These are phyloP conservation scores for Quillaja saponaria DNA, from an alignment of 306 rosid genomes.

Conservation along the genomic window DNA sequence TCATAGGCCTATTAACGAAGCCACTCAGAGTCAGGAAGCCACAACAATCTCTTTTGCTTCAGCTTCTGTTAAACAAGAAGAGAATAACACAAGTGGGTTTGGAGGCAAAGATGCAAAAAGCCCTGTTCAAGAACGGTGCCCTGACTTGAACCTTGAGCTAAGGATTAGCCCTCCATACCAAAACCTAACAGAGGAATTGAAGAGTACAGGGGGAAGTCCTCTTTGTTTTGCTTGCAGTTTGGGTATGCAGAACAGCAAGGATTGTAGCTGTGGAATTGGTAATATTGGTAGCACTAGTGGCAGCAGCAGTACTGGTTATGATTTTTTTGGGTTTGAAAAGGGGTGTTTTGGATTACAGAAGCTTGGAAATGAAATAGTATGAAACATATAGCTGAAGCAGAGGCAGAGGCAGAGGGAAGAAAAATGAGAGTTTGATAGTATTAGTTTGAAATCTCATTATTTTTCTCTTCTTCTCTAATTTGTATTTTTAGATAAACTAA, in stretches of 20 bases:
- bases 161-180: conserved; percentile 83
- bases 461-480: conserved; percentile 33
- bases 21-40: conserved; percentile 41
- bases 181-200: conserved; percentile 37
- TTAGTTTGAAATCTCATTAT: neutral
- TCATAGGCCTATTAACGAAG: conserved; percentile 66
- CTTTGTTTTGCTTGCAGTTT: conserved; percentile 54
- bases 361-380: conserved; percentile 78
- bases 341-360: conserved; percentile 76
- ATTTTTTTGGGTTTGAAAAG: conserved; percentile 81
- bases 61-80: conserved; percentile 46
- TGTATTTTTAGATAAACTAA: conserved; percentile 52
- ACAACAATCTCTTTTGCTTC: conserved; percentile 61
- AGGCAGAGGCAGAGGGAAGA: conserved; percentile 14
- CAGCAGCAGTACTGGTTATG: conserved; percentile 49
- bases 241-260: conserved; percentile 49
- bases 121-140: conserved; percentile 47
- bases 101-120: conserved; percentile 27
- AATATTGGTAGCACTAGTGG: conserved; percentile 25
- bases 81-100: conserved; percentile 30
- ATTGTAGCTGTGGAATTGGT: conserved; percentile 51
- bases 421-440: conserved; percentile 30
- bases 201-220: conserved; percentile 31
- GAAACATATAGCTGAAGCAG: conserved; percentile 16
- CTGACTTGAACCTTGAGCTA: conserved; percentile 88